Conservation (phyloP, 2,329 filamentous ascomycete species). For the Ascochyta fabae region DNA sequence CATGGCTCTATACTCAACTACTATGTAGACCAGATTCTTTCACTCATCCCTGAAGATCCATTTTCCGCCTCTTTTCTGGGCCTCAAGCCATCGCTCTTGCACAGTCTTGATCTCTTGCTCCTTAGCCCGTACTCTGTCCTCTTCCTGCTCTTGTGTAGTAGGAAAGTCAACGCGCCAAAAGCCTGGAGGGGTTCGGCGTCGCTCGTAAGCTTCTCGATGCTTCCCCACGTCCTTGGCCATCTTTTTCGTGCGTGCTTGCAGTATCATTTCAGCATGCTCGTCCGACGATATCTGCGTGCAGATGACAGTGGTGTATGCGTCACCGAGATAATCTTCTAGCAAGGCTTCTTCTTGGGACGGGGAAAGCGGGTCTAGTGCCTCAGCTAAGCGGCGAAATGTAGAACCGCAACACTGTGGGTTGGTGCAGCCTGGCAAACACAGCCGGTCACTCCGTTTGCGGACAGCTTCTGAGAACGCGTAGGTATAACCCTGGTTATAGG, state of each 20-base stretch:
- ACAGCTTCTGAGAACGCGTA: constrained; percentile 79
- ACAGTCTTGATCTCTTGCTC: constrained; percentile 69
- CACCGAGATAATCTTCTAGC: constrained; percentile 63
- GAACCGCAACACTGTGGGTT: constrained; percentile 78
- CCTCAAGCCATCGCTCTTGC: constrained; percentile 78
- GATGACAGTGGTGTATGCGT: constrained; percentile 44
- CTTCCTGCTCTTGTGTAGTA: constrained; percentile 77
- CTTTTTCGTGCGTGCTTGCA: constrained; percentile 76
- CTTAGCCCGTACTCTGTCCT: constrained; percentile 70
- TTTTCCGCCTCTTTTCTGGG: constrained; percentile 74
- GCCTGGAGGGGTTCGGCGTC: constrained; percentile 77
- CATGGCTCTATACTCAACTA: not conserved
- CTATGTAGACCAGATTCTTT: not conserved
- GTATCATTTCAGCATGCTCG: constrained; percentile 70
- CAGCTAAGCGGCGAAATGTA: constrained; percentile 71
- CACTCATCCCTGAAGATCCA: constrained; percentile 86
- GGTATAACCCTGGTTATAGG: constrained; percentile 71
- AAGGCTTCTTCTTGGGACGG: constrained; percentile 47
- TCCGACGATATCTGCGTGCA: constrained; percentile 59
- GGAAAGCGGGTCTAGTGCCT: constrained; percentile 40
- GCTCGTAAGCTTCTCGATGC: constrained; percentile 76
- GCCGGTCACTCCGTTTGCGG: constrained; percentile 71
- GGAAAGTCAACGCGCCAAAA: constrained; percentile 94
- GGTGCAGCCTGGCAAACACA: constrained; percentile 75
- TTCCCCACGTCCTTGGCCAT: constrained; percentile 78